Evolutionary conservation across 495 filamentous ascomycete species (phyloP).

Genomic region (Podospora fimiseda): DNA sequence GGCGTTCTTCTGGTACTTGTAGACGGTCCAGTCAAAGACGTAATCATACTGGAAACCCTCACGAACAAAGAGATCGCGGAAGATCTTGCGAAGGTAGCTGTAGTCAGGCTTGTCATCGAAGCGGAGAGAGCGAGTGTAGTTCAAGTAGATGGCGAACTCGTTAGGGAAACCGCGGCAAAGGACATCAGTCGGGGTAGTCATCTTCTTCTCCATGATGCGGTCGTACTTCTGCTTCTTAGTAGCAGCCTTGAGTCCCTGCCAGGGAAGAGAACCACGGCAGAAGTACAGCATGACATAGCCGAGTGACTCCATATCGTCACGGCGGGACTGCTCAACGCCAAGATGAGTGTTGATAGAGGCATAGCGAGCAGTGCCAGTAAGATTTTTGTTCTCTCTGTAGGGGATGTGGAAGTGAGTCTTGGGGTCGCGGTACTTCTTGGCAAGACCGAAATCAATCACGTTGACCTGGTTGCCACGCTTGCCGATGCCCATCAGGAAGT

Average conservation of each 20-base stretch:
- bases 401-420: conserved; percentile 99
- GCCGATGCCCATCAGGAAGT: conserved; percentile 99
- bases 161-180: conserved; percentile 99
- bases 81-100: conserved; percentile 99
- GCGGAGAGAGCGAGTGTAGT: conserved; percentile 97
- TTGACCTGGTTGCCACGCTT: conserved; percentile 99
- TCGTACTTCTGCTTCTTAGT: conserved; percentile 99
- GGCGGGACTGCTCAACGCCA: conserved; percentile 97
- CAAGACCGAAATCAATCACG: conserved; percentile 98
- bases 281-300: conserved; percentile 99
- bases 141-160: conserved; percentile 98
- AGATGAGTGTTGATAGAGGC: conserved; percentile 99
- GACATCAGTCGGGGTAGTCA: conserved; percentile 98
- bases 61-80: conserved; percentile 98
- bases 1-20: conserved; percentile 99
- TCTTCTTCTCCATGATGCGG: conserved; percentile 99
- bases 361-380: conserved; percentile 98
- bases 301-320: conserved; percentile 99
- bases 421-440: conserved; percentile 99
- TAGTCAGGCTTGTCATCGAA: conserved; percentile 99
- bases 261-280: conserved; percentile 97
- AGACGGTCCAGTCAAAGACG: conserved; percentile 99
- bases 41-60: conserved; percentile 99
- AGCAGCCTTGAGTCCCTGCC: conserved; percentile 99
- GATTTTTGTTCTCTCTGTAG: conserved; percentile 99